Percentiles rank a stretch among this genome's conserved stretches.
These are phyloP conservation scores for Penicillium sp. DNA, from an alignment of 2,329 filamentous ascomycete genomes.

Conservation along the genomic window DNA sequence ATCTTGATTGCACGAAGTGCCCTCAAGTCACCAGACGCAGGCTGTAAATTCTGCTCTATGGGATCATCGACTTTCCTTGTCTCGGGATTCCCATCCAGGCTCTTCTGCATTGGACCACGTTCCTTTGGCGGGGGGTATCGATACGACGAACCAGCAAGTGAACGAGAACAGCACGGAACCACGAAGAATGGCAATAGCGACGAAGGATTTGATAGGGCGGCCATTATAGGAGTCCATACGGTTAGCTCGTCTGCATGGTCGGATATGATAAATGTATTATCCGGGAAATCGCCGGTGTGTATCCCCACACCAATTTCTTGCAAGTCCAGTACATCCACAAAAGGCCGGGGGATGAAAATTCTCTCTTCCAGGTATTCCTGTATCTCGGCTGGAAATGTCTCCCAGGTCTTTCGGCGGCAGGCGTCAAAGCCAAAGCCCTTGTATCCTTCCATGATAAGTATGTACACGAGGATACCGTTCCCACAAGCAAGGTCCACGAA, in stretches of 20 bases:
- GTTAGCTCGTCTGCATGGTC: slow-evolving; percentile 98
- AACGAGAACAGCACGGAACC: slow-evolving; percentile 93
- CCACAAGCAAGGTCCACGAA: slow-evolving; percentile 97
- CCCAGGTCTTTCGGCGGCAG: slow-evolving; percentile 80
- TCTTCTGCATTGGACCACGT: slow-evolving; percentile 44
- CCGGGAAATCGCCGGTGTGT: slow-evolving; percentile 62
- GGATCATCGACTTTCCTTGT: slow-evolving; percentile 1
- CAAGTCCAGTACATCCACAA: slow-evolving; percentile 30
- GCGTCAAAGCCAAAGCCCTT: slow-evolving; percentile 89
- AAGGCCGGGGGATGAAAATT: slow-evolving; percentile 58
- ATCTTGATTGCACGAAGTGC: slow-evolving; percentile 38
- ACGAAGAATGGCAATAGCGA: slow-evolving; percentile 80
- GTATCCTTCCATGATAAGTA: slow-evolving; percentile 79
- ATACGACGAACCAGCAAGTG: slow-evolving; percentile 70
- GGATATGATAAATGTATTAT: slow-evolving; percentile 84
- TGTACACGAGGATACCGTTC: slow-evolving; percentile 83
- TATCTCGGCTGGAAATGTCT: slow-evolving; percentile 58
- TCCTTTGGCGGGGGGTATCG: slow-evolving; percentile 47
- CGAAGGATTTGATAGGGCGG: slow-evolving; percentile 52
- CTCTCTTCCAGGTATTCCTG: slow-evolving; percentile 55
- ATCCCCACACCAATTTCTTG: slow-evolving; percentile 20
- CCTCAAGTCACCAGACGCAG: slow-evolving; percentile 41
- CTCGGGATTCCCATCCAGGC: slow-evolving; percentile 12
- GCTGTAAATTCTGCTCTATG: slow-evolving; percentile 25
- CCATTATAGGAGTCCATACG: slow-evolving; percentile 89